Base-by-base conservation (phyloP, 2,329 filamentous ascomycete genomes). In the Fusarium sublunatum region DNA sequence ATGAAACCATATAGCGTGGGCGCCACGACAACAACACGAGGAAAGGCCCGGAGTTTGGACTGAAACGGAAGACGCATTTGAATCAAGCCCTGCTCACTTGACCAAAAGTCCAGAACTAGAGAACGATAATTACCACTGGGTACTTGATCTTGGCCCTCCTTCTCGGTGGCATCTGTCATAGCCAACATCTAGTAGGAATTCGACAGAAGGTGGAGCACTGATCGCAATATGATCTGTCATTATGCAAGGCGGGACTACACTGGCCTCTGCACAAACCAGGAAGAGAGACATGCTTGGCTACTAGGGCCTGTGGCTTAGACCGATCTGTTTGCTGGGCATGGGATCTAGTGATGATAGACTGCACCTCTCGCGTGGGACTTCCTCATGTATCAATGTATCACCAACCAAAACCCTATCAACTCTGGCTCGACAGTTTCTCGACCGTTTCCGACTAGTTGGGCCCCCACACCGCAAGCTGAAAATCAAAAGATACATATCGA, bases 191-290 rank as follows among this genome's bases (percentile, higher is more conserved):
- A 43, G 42, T 24, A 15, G 47, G 29, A 56, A 52, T 36, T 35
- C 44, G 43, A 41, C 49, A 47, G 26, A 48, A 48, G 44, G 54
- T 61, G 55, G 66, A 59, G 58, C 42, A 53, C 40, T 70, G 57
- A 67, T 70, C 62, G 58, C 36, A 66, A 70, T 61, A 36, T 70
- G 70, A 72, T 64, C 40, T 53, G 61, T 71, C 70, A 72, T 15
- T 39, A 58, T 58, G 56, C 53, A 56, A 57, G 48, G 53, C 63
- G 50, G 53, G 52, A 70, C 67, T 26, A 55, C 58, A 58, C 54
- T 51, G 51, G 64, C 54, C 39, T 56, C 22, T 65, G 66, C 67
- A 70, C 58, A 62, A 53, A 52, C 59, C 31, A 58, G 29, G 48
- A 49, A 49, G 46, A 43, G 51, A 56, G 45, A 58, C 64, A 54